Base-by-base conservation (phyloP, 2,329 filamentous ascomycete species). In the Diplocarpon mali region DNA sequence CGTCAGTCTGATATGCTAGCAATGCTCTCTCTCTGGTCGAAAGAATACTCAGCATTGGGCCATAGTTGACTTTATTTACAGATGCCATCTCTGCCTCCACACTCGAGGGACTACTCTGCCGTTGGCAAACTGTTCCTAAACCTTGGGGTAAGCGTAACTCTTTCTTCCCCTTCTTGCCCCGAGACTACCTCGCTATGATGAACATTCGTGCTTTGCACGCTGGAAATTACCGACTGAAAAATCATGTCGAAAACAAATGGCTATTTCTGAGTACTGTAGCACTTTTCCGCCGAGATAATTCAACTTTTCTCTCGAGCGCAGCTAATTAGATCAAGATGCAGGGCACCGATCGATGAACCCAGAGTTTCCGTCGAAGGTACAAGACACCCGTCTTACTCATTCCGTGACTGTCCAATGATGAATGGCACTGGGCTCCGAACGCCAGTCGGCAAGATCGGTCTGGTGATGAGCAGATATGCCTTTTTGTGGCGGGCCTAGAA, bases 371-470 rank as follows among this genome's bases (percentile, higher is more conserved):
- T 32, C 14, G 42, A 44, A 56, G 53, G 56, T 56, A 53, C 40
- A 43, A 34, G 36, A 35, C 13, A 17, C 15, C 31, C 31, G 41
- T 32, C 38, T 39, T 35, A 38, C n/a, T 27, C 45, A 24, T 24
- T 45, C 44, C 48, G 30, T 12, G 14, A 52, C 53, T 50, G 40
- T 56, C 42, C 53, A 54, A 78, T 85, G 85, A 90, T 88, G 85
- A 87, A 84, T 73, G 85, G 88, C 88, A 95, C 88, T 95, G 88
- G 88, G 88, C 88, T 90, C 88, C 83, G 87, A 93, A 24, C 20
- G 3, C 20, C 67, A 70, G 68, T 67, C 41, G 41, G 37, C 41
- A 43, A 43, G 41, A 61, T 64, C 38, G 49, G 44, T 51, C 57
- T 58, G 55, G 50, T 66, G 70, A 79, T 87, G 87, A 88, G 72